Percentiles rank a stretch among this genome's conserved stretches.
Evolutionary conservation across 495 filamentous ascomycete species (phyloP).

Genomic region (Aspergillus biplanus): DNA sequence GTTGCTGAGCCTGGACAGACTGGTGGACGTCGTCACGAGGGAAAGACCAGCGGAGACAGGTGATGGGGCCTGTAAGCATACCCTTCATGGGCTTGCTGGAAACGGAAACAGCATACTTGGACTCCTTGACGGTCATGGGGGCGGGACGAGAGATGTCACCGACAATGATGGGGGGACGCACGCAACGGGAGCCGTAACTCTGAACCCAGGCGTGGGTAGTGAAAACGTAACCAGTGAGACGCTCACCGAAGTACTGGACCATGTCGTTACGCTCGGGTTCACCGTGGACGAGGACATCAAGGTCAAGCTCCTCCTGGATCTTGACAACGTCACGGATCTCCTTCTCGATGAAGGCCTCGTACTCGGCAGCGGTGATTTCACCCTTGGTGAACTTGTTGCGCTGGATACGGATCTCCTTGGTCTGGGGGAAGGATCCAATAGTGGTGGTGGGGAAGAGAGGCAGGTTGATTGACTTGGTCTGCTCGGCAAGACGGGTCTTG

Average conservation of each 20-base stretch:
- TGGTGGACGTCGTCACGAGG: slow-evolving; percentile 99
- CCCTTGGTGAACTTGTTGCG: slow-evolving; percentile 98
- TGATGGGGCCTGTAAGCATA: slow-evolving; percentile 99
- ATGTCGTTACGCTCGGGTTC: slow-evolving; percentile 99
- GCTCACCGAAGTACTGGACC: slow-evolving; percentile 99
- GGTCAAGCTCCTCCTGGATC: slow-evolving; percentile 95
- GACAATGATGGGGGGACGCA: slow-evolving; percentile 96
- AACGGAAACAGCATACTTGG: slow-evolving; percentile 94
- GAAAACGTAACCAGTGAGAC: slow-evolving; percentile 95
- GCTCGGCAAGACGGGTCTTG: slow-evolving; percentile 76
- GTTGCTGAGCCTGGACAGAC: slow-evolving; percentile 97
- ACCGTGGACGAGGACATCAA: slow-evolving; percentile 96
- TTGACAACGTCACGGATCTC: slow-evolving; percentile 92
- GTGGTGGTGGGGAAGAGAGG: slow-evolving; percentile 98
- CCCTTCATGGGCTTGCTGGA: slow-evolving; percentile 99
- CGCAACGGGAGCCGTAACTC: slow-evolving; percentile 96
- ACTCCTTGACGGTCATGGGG: slow-evolving; percentile 99
- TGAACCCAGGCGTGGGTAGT: slow-evolving; percentile 99
- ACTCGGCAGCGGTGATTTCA: slow-evolving; percentile 87
- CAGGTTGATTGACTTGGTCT: slow-evolving; percentile 85
- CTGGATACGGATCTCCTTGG: slow-evolving; percentile 93
- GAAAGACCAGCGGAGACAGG: slow-evolving; percentile 98
- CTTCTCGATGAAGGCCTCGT: slow-evolving; percentile 97
- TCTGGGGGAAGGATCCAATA: slow-evolving; percentile 99
- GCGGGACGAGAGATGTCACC: slow-evolving; percentile 95